These are phyloP conservation scores for Penicillium coffeae DNA, from an alignment of 495 filamentous ascomycete species.

Conservation along the genomic window DNA sequence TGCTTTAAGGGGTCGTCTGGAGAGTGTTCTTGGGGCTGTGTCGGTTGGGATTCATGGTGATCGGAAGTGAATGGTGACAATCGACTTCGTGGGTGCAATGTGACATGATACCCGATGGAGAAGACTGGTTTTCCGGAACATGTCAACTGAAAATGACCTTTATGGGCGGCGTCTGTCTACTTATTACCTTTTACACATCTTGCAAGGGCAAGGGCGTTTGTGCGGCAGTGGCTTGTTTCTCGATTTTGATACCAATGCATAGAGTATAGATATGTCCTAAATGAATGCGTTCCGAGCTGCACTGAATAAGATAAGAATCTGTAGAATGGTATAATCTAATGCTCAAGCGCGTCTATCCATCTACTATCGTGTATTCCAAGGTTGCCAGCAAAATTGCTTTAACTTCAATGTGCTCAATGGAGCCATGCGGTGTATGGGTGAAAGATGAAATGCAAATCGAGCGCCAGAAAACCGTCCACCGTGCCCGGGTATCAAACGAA, in stretches of 20 bases:
- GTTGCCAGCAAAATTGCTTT: neutral
- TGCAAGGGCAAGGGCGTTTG: neutral
- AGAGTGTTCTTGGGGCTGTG: slow-evolving; percentile 51
- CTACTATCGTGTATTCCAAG: neutral
- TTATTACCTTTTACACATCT: too few species aligned
- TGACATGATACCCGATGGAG: too few species aligned
- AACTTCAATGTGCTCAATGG: neutral
- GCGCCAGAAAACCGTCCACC: neutral
- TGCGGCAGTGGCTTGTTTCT: neutral
- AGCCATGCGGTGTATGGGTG: neutral
- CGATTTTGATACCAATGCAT: slow-evolving; percentile 9
- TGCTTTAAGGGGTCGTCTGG: slow-evolving; percentile 61
- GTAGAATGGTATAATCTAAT: neutral
- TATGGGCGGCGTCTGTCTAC: too few species aligned
- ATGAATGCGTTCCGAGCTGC: neutral
- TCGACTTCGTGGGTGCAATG: too few species aligned
- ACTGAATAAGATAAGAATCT: neutral
- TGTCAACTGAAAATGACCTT: neutral
- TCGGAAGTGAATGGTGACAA: slow-evolving; percentile 9
- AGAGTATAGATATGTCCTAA: neutral
- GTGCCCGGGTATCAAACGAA: slow-evolving; percentile 4
- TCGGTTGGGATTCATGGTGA: slow-evolving; percentile 38
- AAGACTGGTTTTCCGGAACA: too few species aligned
- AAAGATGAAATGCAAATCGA: neutral
- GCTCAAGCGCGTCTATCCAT: neutral